Percentiles rank a stretch among this genome's conserved stretches.
These are phyloP conservation scores for Westerdykella ornata DNA, from an alignment of 2,329 filamentous ascomycete species.

Conservation along the genomic window DNA sequence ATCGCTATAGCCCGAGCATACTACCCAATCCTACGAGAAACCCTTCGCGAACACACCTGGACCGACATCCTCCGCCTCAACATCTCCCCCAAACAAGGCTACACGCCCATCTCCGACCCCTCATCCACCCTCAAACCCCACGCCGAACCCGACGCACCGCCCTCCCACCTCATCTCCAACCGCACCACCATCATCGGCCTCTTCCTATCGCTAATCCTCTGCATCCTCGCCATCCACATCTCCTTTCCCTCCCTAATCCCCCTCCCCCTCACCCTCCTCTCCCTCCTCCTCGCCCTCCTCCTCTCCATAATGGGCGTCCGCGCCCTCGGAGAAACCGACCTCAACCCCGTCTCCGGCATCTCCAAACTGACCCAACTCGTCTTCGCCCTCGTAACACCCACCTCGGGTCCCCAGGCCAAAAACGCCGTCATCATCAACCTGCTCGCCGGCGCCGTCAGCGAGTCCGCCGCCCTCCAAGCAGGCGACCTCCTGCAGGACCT, in stretches of 20 bases:
- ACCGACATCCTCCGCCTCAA: slow-evolving; percentile 30
- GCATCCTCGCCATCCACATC: slow-evolving; percentile 71
- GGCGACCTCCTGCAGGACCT: slow-evolving; percentile 96
- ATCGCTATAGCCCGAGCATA: slow-evolving; percentile 43
- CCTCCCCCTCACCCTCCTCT: slow-evolving; percentile 73
- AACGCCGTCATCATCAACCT: slow-evolving; percentile 93
- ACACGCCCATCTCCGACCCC: slow-evolving; percentile 33
- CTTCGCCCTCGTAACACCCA: slow-evolving; percentile 82
- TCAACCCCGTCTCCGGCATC: slow-evolving; percentile 95
- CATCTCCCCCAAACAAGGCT: slow-evolving; percentile 33
- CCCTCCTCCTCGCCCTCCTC: slow-evolving; percentile 68
- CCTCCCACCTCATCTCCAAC: slow-evolving; percentile 70
- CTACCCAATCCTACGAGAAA: slow-evolving; percentile 27
- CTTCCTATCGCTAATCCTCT: slow-evolving; percentile 67
- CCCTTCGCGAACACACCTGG: slow-evolving; percentile 30
- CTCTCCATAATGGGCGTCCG: slow-evolving; percentile 60
- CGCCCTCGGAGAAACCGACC: slow-evolving; percentile 71
- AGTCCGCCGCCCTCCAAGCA: slow-evolving; percentile 82
- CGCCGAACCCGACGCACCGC: slow-evolving; percentile 65
- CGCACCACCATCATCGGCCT: slow-evolving; percentile 69
- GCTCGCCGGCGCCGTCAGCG: slow-evolving; percentile 81
- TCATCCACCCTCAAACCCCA: slow-evolving; percentile 29
- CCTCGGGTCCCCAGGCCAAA: slow-evolving; percentile 47
- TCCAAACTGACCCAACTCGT: slow-evolving; percentile 93
- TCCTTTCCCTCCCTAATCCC: slow-evolving; percentile 81